These are phyloP conservation scores for Tetrahymena elliotti DNA, from an alignment of 73 alveolate genomes.

Conservation along the genomic window DNA sequence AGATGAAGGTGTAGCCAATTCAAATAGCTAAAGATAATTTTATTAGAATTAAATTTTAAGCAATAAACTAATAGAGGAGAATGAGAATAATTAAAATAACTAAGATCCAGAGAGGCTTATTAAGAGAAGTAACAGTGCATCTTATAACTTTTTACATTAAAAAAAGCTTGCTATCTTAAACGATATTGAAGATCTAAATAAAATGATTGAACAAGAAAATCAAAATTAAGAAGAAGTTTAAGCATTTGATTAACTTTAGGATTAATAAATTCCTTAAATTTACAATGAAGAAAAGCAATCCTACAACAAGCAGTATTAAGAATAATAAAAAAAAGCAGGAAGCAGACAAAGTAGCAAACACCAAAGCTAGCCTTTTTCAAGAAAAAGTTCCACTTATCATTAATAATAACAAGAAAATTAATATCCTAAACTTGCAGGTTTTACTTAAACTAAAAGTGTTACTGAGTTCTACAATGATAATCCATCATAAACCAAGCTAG, in stretches of 20 bases:
- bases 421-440: neutral
- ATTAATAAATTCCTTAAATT: neutral
- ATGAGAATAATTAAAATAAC: neutral
- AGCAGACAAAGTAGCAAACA: neutral
- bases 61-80: neutral
- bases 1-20: neutral
- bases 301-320: neutral
- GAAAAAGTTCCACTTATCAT: neutral
- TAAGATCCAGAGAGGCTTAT: neutral
- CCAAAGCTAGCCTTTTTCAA: neutral
- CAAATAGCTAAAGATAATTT: neutral
- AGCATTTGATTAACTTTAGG: neutral
- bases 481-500: neutral
- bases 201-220: neutral
- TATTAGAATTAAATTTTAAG: neutral
- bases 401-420: neutral
- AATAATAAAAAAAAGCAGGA: neutral
- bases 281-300: neutral
- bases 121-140: neutral
- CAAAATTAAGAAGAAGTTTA: neutral
- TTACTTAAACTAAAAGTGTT: neutral
- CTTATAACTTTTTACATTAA: neutral
- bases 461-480: neutral
- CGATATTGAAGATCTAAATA: neutral
- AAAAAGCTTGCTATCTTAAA: neutral